A percentile compares a stretch with the other conserved stretches of the same genome.
Conservation (phyloP, 2,329 filamentous ascomycete species). For the Diaporthe vexans region DNA sequence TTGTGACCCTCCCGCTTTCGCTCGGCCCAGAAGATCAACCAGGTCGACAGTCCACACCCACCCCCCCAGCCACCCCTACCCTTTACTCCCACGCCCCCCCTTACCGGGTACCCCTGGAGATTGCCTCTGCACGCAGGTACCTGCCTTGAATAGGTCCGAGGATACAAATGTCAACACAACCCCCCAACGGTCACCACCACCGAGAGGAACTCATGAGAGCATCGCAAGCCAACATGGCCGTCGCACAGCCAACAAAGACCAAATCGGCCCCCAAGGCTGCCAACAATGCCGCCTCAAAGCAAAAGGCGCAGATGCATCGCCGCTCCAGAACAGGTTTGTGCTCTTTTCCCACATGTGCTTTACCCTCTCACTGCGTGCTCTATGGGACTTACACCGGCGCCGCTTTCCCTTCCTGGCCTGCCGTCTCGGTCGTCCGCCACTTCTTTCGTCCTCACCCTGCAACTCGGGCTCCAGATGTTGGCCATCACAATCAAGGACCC, state of each 20-base stretch:
- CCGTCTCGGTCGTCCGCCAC: conserved; percentile 45
- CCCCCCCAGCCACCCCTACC: conserved; percentile 43
- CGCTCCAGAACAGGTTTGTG: conserved; percentile 92
- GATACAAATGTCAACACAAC: conserved; percentile 76
- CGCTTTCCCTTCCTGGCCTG: conserved; percentile 24
- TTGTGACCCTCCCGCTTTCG: conserved; percentile 56
- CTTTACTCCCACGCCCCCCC: conserved; percentile 49
- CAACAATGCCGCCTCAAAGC: conserved; percentile 69
- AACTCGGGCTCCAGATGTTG: background rate
- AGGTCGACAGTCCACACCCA: conserved; percentile 45
- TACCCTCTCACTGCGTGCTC: conserved; percentile 14
- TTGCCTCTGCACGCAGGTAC: conserved; percentile 55
- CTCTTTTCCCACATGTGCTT: conserved; percentile 45
- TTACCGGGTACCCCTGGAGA: conserved; percentile 40
- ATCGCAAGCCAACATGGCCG: conserved; percentile 72
- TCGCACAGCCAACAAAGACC: conserved; percentile 70
- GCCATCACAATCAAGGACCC: conserved; percentile 35
- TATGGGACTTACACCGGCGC: conserved; percentile 21
- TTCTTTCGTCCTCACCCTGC: conserved; percentile 45
- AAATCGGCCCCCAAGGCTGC: conserved; percentile 69
- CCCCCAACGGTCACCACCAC: conserved; percentile 66
- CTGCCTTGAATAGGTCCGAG: conserved; percentile 50
- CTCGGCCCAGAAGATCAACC: conserved; percentile 52
- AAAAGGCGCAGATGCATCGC: conserved; percentile 89
- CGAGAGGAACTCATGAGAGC: conserved; percentile 64